Evolutionary conservation across 257 asterid genomes (phyloP).

Genomic region (Petunia secreta): DNA sequence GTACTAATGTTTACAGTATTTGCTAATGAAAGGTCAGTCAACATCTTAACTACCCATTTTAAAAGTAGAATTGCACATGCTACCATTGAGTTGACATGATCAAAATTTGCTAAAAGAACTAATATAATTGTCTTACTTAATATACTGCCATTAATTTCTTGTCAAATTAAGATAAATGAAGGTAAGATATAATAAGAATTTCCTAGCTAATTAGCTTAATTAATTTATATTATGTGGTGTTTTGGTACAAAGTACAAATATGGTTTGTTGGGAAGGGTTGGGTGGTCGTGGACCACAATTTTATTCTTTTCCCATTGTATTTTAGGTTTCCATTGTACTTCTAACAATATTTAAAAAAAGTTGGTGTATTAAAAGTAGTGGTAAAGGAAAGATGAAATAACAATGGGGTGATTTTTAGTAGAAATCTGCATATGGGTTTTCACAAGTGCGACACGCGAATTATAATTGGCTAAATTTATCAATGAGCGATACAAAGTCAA

Average conservation of each 20-base stretch:
- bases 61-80: too few relatives aligned
- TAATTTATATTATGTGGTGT: neutral
- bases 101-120: neutral
- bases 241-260: neutral
- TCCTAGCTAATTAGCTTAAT: too few relatives aligned
- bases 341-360: neutral
- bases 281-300: constrained; percentile 14
- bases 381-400: neutral
- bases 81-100: too few relatives aligned
- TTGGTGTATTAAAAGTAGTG: neutral
- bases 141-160: neutral
- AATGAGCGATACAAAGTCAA: too few relatives aligned
- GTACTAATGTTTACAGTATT: too few relatives aligned
- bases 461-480: neutral
- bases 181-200: constrained; percentile 7
- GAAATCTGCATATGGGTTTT: neutral
- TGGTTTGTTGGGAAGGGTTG: constrained; percentile 8
- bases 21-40: neutral
- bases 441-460: neutral
- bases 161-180: neutral
- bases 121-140: neutral
- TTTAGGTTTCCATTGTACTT: neutral
- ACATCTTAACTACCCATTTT: too few relatives aligned
- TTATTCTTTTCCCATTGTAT: neutral
- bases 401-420: neutral